Percentiles rank a stretch among this genome's conserved stretches.
These are phyloP conservation scores for Claviceps fusiformis DNA, from an alignment of 2,329 filamentous ascomycete species.

Conservation along the genomic window DNA sequence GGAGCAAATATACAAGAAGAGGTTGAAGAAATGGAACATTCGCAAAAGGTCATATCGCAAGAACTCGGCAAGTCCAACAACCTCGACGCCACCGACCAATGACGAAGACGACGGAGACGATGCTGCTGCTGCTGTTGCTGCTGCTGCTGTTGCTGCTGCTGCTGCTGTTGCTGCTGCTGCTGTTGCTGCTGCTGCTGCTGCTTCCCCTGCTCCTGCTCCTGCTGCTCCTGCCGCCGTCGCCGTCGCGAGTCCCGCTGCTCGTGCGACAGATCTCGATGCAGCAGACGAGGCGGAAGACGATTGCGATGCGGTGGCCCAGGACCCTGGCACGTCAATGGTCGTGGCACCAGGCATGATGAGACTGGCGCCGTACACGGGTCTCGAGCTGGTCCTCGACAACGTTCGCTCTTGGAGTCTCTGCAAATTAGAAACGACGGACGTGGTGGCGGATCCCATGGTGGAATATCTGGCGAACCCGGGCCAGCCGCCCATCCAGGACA, in stretches of 20 bases:
- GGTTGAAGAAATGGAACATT: constrained; percentile 25
- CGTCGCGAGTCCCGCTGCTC: too few relatives aligned
- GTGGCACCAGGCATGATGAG: constrained; percentile 12
- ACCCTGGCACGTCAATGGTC: constrained; percentile 6
- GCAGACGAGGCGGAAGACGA: constrained; percentile 1
- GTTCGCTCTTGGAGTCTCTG: constrained; percentile 21
- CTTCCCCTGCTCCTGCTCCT: background rate
- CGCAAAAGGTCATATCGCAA: constrained; percentile 23
- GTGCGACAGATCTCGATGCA: background rate
- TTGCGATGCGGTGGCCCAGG: background rate
- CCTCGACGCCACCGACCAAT: constrained; percentile 3
- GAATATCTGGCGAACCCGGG: constrained; percentile 21
- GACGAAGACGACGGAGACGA: background rate
- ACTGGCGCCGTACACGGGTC: constrained; percentile 14
- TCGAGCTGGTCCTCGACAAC: constrained; percentile 21
- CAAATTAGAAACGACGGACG: constrained; percentile 18
- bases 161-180: too few relatives aligned
- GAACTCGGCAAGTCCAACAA: constrained; percentile 1
- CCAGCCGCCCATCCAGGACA: constrained; percentile 23
- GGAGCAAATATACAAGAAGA: constrained; percentile 27
- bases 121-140: too few relatives aligned
- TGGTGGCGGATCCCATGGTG: constrained; percentile 22
- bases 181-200: too few relatives aligned
- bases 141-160: background rate
- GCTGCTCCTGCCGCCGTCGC: background rate